A percentile compares a stretch with the other conserved stretches of the same genome.
These are phyloP conservation scores for Didymella glomerata DNA, from an alignment of 2,329 filamentous ascomycete species.

Conservation along the genomic window DNA sequence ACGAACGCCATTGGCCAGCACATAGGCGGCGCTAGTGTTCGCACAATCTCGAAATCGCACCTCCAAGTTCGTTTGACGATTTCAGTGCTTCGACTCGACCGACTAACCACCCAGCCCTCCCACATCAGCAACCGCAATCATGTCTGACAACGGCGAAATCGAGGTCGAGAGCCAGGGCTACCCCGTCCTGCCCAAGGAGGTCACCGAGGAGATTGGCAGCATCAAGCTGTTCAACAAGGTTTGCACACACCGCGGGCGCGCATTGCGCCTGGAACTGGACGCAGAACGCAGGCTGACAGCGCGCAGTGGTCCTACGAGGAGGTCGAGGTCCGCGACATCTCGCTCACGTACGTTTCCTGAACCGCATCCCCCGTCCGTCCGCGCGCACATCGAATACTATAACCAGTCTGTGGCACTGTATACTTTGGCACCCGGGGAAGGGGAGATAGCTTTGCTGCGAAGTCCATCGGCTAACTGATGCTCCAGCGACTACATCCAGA, in stretches of 20 bases:
- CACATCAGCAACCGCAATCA: conserved; percentile 55
- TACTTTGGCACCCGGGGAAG: conserved; percentile 30
- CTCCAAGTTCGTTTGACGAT: background rate
- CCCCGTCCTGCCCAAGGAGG: conserved; percentile 90
- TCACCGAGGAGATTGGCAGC: conserved; percentile 85
- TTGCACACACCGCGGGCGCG: conserved; percentile 25
- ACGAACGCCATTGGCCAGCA: background rate
- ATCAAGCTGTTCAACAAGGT: conserved; percentile 95
- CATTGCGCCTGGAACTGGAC: conserved; percentile 12
- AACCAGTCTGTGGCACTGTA: conserved; percentile 11
- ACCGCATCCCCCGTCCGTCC: conserved; percentile 18
- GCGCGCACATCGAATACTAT: conserved; percentile 24
- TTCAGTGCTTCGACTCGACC: conserved; percentile 11
- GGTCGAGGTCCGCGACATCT: conserved; percentile 99
- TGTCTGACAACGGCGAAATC: conserved; percentile 93
- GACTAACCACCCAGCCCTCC: conserved; percentile 40
- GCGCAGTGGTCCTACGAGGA: conserved; percentile 87
- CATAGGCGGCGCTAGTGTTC: background rate
- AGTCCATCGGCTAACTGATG: conserved; percentile 45
- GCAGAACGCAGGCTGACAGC: conserved; percentile 25
- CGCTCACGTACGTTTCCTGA: conserved; percentile 82
- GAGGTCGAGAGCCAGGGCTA: conserved; percentile 84
- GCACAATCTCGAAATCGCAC: conserved; percentile 20
- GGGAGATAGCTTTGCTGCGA: conserved; percentile 25
- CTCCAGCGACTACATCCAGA: conserved; percentile 97